phyloP scores from a whole-genome alignment of 768 basidiomycete species.

The Myochromella boudieri region DNA sequence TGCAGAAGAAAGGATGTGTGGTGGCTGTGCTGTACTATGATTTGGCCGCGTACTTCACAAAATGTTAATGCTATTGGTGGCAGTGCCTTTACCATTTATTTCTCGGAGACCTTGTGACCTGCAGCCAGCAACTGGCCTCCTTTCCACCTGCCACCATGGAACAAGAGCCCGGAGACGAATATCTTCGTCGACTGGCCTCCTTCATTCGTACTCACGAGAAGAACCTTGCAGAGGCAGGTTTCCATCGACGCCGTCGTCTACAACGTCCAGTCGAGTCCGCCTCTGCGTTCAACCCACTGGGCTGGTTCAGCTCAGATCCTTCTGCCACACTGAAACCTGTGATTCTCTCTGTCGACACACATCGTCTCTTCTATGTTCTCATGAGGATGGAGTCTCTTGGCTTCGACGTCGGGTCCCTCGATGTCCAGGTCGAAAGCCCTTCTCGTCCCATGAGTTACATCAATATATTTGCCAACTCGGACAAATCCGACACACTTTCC shows the following conservation, averaged over 20 bases:
- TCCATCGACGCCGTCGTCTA: conserved; percentile 48
- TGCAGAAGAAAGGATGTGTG: conserved; percentile 1
- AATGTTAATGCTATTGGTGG: no score
- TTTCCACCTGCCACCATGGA: conserved; percentile 27
- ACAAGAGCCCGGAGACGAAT: conserved; percentile 70
- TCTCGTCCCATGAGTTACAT: conserved; percentile 78
- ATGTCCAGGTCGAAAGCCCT: conserved; percentile 70
- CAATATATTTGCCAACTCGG: conserved; percentile 50
- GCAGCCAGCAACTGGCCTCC: conserved; percentile 6
- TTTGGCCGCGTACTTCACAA: no score
- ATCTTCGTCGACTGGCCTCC: conserved; percentile 64
- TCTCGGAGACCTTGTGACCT: conserved; percentile 8
- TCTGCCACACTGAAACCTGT: conserved; percentile 52
- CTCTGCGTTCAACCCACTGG: conserved; percentile 59
- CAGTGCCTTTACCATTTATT: no score
- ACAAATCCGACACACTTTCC: conserved; percentile 75
- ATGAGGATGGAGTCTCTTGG: conserved; percentile 83
- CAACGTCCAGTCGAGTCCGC: conserved; percentile 29
- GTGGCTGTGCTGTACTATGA: conserved; percentile 21
- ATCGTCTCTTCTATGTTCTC: conserved; percentile 86
- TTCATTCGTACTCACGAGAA: conserved; percentile 76
- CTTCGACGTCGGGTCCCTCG: conserved; percentile 76
- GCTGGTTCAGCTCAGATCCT: conserved; percentile 51
- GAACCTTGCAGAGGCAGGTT: conserved; percentile 65
- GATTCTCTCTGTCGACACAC: conserved; percentile 68